Evolutionary conservation across 768 basidiomycete species (phyloP).

Genomic region (Lactarius evosmus): DNA sequence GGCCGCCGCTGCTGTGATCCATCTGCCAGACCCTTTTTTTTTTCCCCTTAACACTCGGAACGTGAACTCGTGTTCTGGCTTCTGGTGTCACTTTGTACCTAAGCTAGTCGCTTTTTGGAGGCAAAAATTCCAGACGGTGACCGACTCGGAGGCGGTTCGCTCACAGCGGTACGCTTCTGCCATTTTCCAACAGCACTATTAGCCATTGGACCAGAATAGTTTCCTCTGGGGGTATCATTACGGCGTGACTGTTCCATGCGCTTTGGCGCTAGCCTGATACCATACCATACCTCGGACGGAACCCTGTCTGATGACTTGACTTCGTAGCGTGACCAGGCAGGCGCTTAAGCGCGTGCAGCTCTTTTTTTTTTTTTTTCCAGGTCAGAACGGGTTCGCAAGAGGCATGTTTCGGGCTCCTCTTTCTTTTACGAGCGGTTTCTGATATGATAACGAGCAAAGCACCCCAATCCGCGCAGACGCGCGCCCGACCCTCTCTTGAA

Average conservation of each 20-base stretch:
- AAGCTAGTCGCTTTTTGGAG: neutral
- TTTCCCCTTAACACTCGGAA: neutral
- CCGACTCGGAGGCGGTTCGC: neutral
- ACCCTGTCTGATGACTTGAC: too few species aligned
- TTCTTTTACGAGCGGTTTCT: neutral
- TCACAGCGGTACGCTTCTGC: neutral
- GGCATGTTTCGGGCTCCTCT: neutral
- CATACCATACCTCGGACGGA: neutral
- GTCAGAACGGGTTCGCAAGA: neutral
- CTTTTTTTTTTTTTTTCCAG: neutral
- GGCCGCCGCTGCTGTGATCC: neutral
- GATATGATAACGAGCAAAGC: neutral
- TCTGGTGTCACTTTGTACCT: neutral
- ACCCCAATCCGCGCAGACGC: neutral
- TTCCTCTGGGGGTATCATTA: neutral
- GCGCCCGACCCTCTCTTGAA: neutral
- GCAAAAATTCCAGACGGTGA: neutral
- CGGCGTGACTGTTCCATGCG: neutral
- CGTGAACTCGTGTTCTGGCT: neutral
- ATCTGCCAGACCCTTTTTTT: neutral
- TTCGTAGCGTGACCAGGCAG: neutral
- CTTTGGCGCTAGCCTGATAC: neutral
- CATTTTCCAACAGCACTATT: neutral
- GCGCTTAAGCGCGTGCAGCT: neutral
- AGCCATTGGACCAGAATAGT: neutral